Conservation (phyloP, 139 green algal genomes). For the Asterochloris sp. region DNA sequence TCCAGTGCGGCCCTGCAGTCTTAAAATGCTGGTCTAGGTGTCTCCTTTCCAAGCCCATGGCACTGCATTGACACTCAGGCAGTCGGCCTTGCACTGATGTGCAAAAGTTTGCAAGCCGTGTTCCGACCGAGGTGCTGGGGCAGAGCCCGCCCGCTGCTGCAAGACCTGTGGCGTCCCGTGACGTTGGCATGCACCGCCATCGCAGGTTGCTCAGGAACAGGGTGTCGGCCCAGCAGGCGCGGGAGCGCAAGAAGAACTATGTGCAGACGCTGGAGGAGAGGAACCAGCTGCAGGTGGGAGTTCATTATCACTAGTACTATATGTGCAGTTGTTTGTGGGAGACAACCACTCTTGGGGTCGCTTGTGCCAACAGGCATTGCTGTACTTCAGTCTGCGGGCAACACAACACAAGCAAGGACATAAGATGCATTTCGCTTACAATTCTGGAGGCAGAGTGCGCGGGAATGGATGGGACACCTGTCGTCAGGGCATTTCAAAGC, state of each 20-base stretch:
- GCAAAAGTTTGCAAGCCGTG: neutral
- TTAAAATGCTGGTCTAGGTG: too few relatives aligned
- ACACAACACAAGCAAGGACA: neutral
- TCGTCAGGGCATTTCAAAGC: too few relatives aligned
- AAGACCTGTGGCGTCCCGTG: too few relatives aligned
- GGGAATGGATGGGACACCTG: too few relatives aligned
- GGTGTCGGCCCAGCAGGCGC: slow-evolving; percentile 80
- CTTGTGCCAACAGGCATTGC: neutral
- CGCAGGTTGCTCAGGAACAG: slow-evolving; percentile 78
- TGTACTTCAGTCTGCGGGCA: neutral
- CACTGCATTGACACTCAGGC: too few relatives aligned
- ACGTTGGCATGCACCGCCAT: neutral
- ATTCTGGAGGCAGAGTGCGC: too few relatives aligned
- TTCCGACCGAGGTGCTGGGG: neutral
- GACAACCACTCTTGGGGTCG: too few relatives aligned
- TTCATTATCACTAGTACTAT: neutral
- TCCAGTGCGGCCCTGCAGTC: too few relatives aligned
- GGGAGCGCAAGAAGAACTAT: slow-evolving; percentile 83
- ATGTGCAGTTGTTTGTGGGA: neutral
- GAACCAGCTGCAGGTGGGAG: neutral
- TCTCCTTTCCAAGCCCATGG: too few relatives aligned
- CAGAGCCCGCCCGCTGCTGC: too few relatives aligned
- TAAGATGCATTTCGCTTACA: too few relatives aligned
- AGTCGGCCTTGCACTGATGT: too few relatives aligned
- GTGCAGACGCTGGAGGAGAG: slow-evolving; percentile 63